Base-by-base conservation (phyloP, 1,139 yeast species). In the Casaregolazyma suthepensis region DNA sequence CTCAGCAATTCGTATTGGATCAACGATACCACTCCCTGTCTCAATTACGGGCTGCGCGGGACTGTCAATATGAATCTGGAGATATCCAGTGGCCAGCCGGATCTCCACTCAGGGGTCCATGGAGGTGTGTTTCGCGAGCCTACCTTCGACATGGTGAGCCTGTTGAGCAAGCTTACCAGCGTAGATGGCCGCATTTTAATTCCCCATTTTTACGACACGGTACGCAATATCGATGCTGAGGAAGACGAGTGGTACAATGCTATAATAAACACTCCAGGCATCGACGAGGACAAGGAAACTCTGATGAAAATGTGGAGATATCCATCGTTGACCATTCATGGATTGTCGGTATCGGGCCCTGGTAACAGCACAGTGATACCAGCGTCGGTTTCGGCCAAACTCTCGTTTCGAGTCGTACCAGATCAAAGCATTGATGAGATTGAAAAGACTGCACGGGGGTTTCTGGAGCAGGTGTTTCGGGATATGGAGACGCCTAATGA, bases 61-160 rank as follows among this genome's bases (percentile, higher is more conserved):
- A 93, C 91, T 5, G 77, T 93, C 40, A 87, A 89, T 67, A 86
- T 90, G 1, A 75, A 83, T n/a, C 79, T 93, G 2, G 81, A 80
- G 43, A 76, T 93, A 15, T 73, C 75, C 52, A 83, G 91, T 50
- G 89, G 81, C 56, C 78, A 77, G 57, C 96, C 96, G 1, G 98
- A 93, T 70, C 75, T 96, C 57, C 99, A 93, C 65, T 89, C 97
- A 0, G 99, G 99, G 57, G 95, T 93, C 15, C 96, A 91, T 70
- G 99, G 99, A 48, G 99, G 98, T 56, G 84, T 86, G 9, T 80
- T 82, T 61, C 77, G 86, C 55, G 99, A 93, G 62, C 98, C 99
- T 1, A 83, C 95, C 0, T 81, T 88, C 74, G 98, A 93, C 65
- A 71, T 93, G 66, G 78, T 91, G 51, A 85, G 84, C 56, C 65